Conservation (phyloP, 2,329 filamentous ascomycete species). For the Epicoccum sorghinum region DNA sequence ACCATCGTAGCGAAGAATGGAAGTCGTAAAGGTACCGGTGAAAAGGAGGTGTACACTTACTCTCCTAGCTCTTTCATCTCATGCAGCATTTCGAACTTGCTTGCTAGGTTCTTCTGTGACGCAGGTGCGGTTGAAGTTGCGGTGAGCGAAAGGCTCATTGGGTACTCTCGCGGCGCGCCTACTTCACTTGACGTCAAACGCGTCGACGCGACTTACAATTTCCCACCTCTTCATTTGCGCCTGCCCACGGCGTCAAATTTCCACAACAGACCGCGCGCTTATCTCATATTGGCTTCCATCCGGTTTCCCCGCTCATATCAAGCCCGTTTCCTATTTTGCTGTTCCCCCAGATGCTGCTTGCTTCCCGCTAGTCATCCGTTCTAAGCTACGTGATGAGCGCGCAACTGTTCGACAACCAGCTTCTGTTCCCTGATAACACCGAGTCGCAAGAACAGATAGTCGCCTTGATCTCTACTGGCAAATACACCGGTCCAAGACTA, state of each 20-base stretch:
- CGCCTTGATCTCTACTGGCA: constrained; percentile 21
- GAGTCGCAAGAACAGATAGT: constrained; percentile 25
- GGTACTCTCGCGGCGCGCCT: constrained; percentile 25
- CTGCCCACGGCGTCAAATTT: constrained; percentile 14
- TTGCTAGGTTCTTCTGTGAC: constrained; percentile 2
- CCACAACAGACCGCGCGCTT: constrained; percentile 10
- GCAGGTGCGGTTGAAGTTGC: constrained; percentile 11
- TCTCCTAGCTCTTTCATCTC: background rate
- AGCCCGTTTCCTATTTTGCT: constrained; percentile 1
- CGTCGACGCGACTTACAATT: constrained; percentile 11
- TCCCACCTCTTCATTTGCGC: constrained; percentile 14
- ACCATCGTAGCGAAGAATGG: background rate
- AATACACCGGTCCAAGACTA: constrained; percentile 15
- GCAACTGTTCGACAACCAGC: constrained; percentile 26
- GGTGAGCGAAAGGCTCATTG: constrained; percentile 7
- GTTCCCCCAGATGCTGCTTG: constrained; percentile 9
- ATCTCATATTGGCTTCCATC: constrained; percentile 1
- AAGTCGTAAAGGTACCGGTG: constrained; percentile 1
- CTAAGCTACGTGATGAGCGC: constrained; percentile 20
- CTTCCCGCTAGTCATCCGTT: background rate
- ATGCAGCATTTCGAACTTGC: background rate
- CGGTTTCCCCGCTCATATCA: constrained; percentile 1
- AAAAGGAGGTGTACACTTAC: background rate
- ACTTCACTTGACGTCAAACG: constrained; percentile 23
- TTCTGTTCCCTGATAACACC: constrained; percentile 29